A percentile compares a stretch with the other conserved stretches of the same genome.
Evolutionary conservation across 75 land plant genomes (phyloP).

Genomic region (Pinus taeda): DNA sequence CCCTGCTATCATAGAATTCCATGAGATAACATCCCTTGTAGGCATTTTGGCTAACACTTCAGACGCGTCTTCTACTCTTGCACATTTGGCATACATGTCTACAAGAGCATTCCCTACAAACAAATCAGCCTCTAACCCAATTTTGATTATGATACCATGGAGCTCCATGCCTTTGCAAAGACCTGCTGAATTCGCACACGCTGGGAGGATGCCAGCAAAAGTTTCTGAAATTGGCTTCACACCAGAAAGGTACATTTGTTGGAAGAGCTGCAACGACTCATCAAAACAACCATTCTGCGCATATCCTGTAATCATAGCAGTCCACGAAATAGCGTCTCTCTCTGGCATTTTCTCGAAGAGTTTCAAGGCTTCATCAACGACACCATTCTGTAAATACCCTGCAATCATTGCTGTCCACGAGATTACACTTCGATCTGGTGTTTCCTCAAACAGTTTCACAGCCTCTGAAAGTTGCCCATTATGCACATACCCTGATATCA

Average conservation of each 20-base stretch:
- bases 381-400: slow-evolving; percentile 16
- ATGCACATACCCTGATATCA: slow-evolving; percentile 19
- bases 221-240: slow-evolving; percentile 37
- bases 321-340: slow-evolving; percentile 60
- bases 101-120: slow-evolving; percentile 19
- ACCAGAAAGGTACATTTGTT: slow-evolving; percentile 47
- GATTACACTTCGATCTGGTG: slow-evolving; percentile 8
- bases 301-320: slow-evolving; percentile 54
- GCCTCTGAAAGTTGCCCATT: slow-evolving; percentile 12
- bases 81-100: slow-evolving; percentile 22
- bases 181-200: slow-evolving; percentile 57
- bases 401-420: slow-evolving; percentile 13
- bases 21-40: slow-evolving; percentile 14
- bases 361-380: slow-evolving; percentile 42
- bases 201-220: slow-evolving; percentile 44
- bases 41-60: slow-evolving; percentile 12
- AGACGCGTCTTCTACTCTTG: slow-evolving; percentile 10
- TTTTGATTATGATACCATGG: slow-evolving; percentile 12
- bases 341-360: slow-evolving; percentile 60
- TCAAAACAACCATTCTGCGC: slow-evolving; percentile 49
- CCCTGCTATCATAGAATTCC: slow-evolving; percentile 22
- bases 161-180: slow-evolving; percentile 12
- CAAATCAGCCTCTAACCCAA: slow-evolving; percentile 12
- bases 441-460: slow-evolving; percentile 11
- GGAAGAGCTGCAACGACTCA: slow-evolving; percentile 59